These are phyloP conservation scores for Soucietia sequanensis DNA, from an alignment of 805 yeast genomes.

Conservation along the genomic window DNA sequence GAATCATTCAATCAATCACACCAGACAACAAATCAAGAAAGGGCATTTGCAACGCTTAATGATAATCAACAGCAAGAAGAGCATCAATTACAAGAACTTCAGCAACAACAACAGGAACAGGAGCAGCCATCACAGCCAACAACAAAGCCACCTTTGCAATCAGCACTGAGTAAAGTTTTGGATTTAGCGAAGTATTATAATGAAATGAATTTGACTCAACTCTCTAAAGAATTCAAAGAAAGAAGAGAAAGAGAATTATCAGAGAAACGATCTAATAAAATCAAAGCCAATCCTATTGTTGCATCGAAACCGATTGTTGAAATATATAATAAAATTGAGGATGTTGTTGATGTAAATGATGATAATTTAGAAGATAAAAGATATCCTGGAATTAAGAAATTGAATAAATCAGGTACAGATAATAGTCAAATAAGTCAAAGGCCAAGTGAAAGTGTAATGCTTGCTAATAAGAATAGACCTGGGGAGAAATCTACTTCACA, in stretches of 20 bases:
- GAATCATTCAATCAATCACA: no score
- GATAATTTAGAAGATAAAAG: constrained; percentile 5
- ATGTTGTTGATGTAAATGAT: constrained; percentile 67
- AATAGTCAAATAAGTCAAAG: no score
- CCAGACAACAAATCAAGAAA: no score
- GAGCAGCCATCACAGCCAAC: no score
- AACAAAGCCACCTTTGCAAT: constrained; percentile 4
- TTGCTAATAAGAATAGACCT: constrained; percentile 1
- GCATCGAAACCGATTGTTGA: constrained; percentile 87
- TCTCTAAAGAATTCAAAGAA: constrained; percentile 80
- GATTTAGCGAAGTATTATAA: constrained; percentile 68
- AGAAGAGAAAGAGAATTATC: constrained; percentile 78
- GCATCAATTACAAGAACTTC: no score
- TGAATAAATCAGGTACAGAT: no score
- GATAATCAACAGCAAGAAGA: no score
- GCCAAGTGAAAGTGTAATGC: constrained; percentile 1
- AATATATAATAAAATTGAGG: constrained; percentile 81
- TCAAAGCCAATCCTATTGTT: constrained; percentile 67
- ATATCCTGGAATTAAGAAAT: no score
- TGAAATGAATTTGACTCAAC: constrained; percentile 73
- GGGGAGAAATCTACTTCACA: neutral
- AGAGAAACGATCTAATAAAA: constrained; percentile 50
- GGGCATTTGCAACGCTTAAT: no score
- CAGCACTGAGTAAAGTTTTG: constrained; percentile 43
- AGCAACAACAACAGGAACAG: no score